Base-by-base conservation (phyloP, 2,329 filamentous ascomycete genomes). In the Colletotrichum euphorbiae region DNA sequence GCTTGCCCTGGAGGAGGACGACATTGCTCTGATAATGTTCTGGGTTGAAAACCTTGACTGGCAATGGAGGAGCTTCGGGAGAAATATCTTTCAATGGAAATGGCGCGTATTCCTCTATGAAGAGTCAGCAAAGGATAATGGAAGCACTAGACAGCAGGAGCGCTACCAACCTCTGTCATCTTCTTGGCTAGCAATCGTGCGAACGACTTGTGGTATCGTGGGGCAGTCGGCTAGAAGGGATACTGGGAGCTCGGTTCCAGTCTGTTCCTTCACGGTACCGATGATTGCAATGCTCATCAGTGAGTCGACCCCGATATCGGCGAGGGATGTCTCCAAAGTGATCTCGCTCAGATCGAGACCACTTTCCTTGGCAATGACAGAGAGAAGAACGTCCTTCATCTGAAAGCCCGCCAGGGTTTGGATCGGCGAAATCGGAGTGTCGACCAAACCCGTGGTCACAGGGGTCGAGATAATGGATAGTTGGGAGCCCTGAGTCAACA, bases 271-370 rank as follows among this genome's bases (percentile, higher is more conserved):
- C n/a, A 55, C 15, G 15, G 17, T 31, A 38, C 17, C 17, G 15
- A 24, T 55, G 15, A 55, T 55, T n/a, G 51, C 51, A 40, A 55
- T 55, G 51, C 51, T 55, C 51, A 55, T 55, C 28, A 21, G 51
- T 13, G 51, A 55, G 21, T 55, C 51, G 17, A 55, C 51, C 9
- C 51, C 51, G 17, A 55, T 55, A 40, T 55, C 51, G 31, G 31
- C 21, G n/a, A 55, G 21, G 38, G 17, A 55, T 11, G 51, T 55
- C 9, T 17, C 21, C 51, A 24, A n/a, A 13, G 7, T 31, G 13
- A 55, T 19, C 28, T 55, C 51, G 51, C 21, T 38, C 33, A 36
- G 17, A 24, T 24, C 51, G 12, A 55, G 17, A 9, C 51, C 51
- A 13, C 17, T 55, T 19, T 24, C 17, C 51, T 55, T 55, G 17